These are phyloP conservation scores for Trichoderma atroviride DNA, from an alignment of 2,329 filamentous ascomycete genomes.

Conservation along the genomic window DNA sequence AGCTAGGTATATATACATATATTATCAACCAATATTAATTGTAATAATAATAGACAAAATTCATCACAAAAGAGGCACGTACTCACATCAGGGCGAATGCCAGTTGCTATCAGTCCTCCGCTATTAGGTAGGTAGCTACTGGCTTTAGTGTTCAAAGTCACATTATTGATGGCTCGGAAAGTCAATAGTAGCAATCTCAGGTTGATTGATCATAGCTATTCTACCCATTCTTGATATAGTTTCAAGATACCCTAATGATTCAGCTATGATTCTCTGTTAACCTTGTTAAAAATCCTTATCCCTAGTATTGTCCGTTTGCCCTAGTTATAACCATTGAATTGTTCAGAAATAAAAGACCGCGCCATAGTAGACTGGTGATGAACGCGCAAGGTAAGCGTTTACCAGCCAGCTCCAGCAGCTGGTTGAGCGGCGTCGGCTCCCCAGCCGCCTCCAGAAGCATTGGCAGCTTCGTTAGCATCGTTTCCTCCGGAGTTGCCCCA, in stretches of 20 bases:
- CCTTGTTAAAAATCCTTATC: background rate
- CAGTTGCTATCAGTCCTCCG: background rate
- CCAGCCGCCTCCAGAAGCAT: constrained; percentile 25
- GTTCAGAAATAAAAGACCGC: background rate
- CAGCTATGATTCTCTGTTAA: background rate
- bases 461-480: constrained; percentile 30
- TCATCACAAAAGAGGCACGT: too few species aligned
- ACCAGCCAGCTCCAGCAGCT: background rate
- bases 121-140: background rate
- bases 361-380: background rate
- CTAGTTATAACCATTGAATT: background rate
- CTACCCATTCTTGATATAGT: constrained; percentile 1
- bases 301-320: background rate
- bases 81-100: background rate
- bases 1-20: background rate
- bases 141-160: background rate
- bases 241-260: constrained; percentile 5
- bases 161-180: background rate
- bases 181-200: background rate
- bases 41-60: background rate
- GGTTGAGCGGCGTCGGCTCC: constrained; percentile 3
- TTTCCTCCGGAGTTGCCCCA: constrained; percentile 30
- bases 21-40: background rate
- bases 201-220: background rate
- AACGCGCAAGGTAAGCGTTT: background rate